Evolutionary conservation across 2,329 filamentous ascomycete genomes (phyloP).

Genomic region (Fusarium sp.): DNA sequence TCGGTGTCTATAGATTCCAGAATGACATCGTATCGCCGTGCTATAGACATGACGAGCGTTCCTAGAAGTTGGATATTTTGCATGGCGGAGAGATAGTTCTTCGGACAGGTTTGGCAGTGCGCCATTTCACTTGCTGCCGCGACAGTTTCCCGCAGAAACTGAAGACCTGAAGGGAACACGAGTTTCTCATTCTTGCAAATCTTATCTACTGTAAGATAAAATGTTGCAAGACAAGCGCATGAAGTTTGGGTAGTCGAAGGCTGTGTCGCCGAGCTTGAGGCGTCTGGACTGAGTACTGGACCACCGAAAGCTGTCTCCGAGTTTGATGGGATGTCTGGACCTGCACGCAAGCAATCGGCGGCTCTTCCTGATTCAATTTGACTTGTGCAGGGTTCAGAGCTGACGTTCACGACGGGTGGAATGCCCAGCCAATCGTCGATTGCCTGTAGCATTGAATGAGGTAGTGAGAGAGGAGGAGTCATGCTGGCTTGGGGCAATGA

Average conservation of each 20-base stretch:
- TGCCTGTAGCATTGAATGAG: not conserved
- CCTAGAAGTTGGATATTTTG: constrained; percentile 4
- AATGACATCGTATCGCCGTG: not conserved
- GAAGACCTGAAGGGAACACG: not conserved
- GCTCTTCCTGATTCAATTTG: not conserved
- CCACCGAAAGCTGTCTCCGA: not conserved
- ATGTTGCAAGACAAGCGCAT: constrained; percentile 7
- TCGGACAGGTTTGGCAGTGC: not conserved
- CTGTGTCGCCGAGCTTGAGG: not conserved
- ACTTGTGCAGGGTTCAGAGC: not conserved
- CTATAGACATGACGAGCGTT: constrained; percentile 6
- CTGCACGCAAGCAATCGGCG: not conserved
- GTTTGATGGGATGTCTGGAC: fast-evolving
- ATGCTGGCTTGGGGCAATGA: not conserved
- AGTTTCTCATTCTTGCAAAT: constrained; percentile 7
- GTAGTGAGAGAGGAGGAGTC: not conserved
- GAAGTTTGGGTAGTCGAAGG: not conserved
- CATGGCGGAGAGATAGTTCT: not conserved
- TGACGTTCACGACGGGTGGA: not conserved
- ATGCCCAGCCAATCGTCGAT: fast-evolving
- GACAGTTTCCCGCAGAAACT: not conserved
- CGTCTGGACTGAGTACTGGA: fast-evolving
- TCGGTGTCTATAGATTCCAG: not conserved
- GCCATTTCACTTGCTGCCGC: not conserved
- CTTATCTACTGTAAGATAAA: constrained; percentile 10